Evolutionary conservation across 805 yeast genomes (phyloP).

Genomic region (Metschnikowia lachancei): DNA sequence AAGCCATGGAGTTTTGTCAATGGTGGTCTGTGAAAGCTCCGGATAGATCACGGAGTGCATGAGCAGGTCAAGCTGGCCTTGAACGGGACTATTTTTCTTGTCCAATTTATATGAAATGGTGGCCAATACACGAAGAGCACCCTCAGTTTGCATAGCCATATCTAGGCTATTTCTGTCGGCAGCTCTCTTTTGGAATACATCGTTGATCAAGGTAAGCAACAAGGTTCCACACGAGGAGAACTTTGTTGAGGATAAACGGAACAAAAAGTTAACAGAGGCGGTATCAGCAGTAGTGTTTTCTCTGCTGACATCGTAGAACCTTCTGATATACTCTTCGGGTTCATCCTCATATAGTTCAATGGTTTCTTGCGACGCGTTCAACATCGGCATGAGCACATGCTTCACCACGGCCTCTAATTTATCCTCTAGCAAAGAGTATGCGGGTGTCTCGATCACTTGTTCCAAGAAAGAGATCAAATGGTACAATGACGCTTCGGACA

Average conservation of each 20-base stretch:
- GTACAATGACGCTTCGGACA: slow-evolving; percentile 39
- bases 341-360: slow-evolving; percentile 46
- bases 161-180: slow-evolving; percentile 27
- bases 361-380: slow-evolving; percentile 37
- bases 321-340: slow-evolving; percentile 44
- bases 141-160: slow-evolving; percentile 39
- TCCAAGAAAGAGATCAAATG: slow-evolving; percentile 45
- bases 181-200: slow-evolving; percentile 34
- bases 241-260: slow-evolving; percentile 35
- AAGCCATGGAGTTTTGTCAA: slow-evolving; percentile 36
- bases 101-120: slow-evolving; percentile 40
- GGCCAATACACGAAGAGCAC: slow-evolving; percentile 42
- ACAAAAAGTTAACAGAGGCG: slow-evolving; percentile 48
- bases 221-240: slow-evolving; percentile 38
- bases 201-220: slow-evolving; percentile 33
- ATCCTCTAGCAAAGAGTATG: slow-evolving; percentile 35
- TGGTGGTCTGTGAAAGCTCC: slow-evolving; percentile 33
- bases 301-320: slow-evolving; percentile 46
- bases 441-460: slow-evolving; percentile 40
- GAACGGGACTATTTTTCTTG: slow-evolving; percentile 35
- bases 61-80: slow-evolving; percentile 39
- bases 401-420: slow-evolving; percentile 41
- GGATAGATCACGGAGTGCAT: slow-evolving; percentile 40
- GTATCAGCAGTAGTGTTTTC: slow-evolving; percentile 49
- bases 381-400: slow-evolving; percentile 42